Evolutionary conservation across 805 yeast genomes (phyloP).

Genomic region (Ogataea neopini): DNA sequence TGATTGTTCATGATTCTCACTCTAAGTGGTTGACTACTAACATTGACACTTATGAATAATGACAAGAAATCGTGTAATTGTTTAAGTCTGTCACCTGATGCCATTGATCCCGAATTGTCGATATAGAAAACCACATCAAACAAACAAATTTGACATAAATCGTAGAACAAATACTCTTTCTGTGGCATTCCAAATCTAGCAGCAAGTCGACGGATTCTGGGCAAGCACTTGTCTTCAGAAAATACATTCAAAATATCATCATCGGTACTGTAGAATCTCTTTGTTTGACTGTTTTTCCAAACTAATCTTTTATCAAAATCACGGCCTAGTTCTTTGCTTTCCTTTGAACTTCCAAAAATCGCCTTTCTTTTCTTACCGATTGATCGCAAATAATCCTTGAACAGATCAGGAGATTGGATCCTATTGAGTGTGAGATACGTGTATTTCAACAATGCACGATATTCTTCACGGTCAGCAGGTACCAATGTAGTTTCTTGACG

Average conservation of each 20-base stretch:
- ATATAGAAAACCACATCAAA: constrained; percentile 24
- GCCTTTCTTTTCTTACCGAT: constrained; percentile 24
- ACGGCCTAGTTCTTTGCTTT: constrained; percentile 19
- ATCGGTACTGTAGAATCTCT: constrained; percentile 21
- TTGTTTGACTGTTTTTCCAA: constrained; percentile 5
- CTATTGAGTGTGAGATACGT: constrained; percentile 25
- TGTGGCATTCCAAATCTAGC: constrained; percentile 16
- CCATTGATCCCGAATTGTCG: constrained; percentile 30
- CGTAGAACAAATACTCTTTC: constrained; percentile 27
- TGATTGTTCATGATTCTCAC: constrained; percentile 27
- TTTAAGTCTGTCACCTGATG: constrained; percentile 19
- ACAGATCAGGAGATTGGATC: constrained; percentile 26
- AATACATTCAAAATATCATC: constrained; percentile 22
- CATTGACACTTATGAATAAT: constrained; percentile 24
- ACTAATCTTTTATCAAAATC: constrained; percentile 14
- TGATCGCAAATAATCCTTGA: constrained; percentile 22
- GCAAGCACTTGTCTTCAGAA: constrained; percentile 22
- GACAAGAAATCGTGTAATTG: constrained; percentile 23
- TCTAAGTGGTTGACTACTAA: constrained; percentile 24
- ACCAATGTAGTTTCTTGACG: constrained; percentile 10
- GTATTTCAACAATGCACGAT: constrained; percentile 18
- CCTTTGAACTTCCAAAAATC: constrained; percentile 24
- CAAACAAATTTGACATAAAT: constrained; percentile 25
- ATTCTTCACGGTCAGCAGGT: constrained; percentile 16
- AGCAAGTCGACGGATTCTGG: constrained; percentile 24